Conservation (phyloP, 2,329 filamentous ascomycete species). For the Anthostomella pinea region DNA sequence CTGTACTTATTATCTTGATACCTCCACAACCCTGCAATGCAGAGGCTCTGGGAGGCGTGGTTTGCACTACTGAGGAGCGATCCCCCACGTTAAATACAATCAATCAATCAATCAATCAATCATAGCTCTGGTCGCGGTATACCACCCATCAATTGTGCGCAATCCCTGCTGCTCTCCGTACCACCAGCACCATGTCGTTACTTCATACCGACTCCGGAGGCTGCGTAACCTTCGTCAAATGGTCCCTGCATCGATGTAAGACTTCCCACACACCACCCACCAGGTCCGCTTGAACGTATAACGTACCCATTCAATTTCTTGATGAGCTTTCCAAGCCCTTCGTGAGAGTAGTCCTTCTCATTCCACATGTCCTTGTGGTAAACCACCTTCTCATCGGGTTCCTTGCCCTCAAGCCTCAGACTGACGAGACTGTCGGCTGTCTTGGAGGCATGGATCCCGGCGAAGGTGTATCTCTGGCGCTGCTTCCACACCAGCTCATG, state of each 20-base stretch:
- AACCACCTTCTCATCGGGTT: conserved; percentile 34
- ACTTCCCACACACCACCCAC: no score
- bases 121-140: no score
- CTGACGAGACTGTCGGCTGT: conserved; percentile 40
- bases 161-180: no score
- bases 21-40: no score
- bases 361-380: conserved; percentile 52
- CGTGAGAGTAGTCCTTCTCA: conserved; percentile 45
- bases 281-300: neutral
- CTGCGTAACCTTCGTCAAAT: conserved; percentile 11
- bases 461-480: conserved; percentile 45
- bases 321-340: conserved; percentile 43
- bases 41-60: no score
- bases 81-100: no score
- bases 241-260: conserved; percentile 9
- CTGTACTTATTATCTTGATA: no score
- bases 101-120: no score
- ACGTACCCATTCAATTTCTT: conserved; percentile 45
- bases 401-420: conserved; percentile 36
- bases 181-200: no score
- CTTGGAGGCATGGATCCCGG: conserved; percentile 34
- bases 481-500: conserved; percentile 46
- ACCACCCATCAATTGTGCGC: no score
- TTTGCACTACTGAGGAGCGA: no score
- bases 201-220: conserved; percentile 7